Conservation (phyloP, 2,329 filamentous ascomycete genomes). For the Exophiala bonariae region DNA sequence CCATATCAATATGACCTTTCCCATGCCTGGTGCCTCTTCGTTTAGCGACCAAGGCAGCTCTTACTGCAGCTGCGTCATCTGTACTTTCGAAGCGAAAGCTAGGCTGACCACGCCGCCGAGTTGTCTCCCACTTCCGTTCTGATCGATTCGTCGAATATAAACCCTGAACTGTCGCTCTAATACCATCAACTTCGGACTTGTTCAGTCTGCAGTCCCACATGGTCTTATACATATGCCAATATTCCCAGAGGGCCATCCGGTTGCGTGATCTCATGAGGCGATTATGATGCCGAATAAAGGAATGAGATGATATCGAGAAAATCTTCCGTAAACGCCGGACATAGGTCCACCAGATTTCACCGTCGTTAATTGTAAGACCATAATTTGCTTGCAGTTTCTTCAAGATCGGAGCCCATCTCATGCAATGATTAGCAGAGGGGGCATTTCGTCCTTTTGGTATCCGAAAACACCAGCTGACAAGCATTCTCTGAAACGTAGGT, state of each 20-base stretch:
- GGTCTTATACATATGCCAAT: slow-evolving; percentile 19
- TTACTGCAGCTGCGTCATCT: not conserved
- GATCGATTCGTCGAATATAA: no score
- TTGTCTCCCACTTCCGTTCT: no score
- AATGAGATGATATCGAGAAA: slow-evolving; percentile 6
- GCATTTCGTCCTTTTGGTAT: slow-evolving; percentile 12
- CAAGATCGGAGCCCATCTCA: slow-evolving; percentile 22
- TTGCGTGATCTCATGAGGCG: slow-evolving; percentile 9
- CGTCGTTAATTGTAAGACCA: slow-evolving; percentile 17
- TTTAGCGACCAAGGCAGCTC: not conserved
- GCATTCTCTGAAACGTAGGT: slow-evolving; percentile 43
- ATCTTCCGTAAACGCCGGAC: slow-evolving; percentile 14
- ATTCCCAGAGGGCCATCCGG: slow-evolving; percentile 2
- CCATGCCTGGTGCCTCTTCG: no score
- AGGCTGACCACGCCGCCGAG: no score
- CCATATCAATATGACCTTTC: no score
- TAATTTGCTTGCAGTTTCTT: slow-evolving; percentile 19
- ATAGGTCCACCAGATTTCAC: slow-evolving; percentile 15
- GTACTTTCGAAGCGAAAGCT: no score
- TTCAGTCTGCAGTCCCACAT: slow-evolving; percentile 20
- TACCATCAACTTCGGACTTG: not conserved
- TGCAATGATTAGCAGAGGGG: slow-evolving; percentile 16
- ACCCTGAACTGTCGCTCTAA: no score
- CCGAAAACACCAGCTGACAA: slow-evolving; percentile 52
- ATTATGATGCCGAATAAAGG: not conserved